Conservation (phyloP, 768 basidiomycete species). For the Dentipellis sp. region DNA sequence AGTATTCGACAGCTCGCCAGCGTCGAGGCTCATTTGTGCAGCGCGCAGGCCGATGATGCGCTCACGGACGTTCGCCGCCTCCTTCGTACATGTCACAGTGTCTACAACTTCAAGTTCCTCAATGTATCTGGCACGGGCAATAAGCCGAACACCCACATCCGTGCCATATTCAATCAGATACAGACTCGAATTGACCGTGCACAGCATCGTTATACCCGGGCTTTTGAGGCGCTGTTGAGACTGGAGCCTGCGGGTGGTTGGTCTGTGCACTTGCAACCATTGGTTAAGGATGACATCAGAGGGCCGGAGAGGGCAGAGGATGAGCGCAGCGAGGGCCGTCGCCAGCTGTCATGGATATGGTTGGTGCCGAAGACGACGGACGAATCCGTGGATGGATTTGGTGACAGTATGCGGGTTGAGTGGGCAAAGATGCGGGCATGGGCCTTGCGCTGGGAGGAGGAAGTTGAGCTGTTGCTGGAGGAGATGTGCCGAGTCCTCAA, state of each 20-base stretch:
- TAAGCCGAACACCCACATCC: neutral
- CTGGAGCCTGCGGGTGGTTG: neutral
- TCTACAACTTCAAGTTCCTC: constrained; percentile 2
- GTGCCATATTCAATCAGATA: neutral
- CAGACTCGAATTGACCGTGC: neutral
- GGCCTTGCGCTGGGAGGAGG: constrained; percentile 26
- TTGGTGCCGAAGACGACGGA: neutral
- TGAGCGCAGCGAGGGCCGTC: constrained; percentile 6
- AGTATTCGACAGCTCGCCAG: neutral
- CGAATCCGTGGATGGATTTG: neutral
- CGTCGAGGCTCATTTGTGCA: constrained; percentile 6
- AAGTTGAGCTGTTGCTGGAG: constrained; percentile 24
- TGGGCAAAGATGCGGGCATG: constrained; percentile 19
- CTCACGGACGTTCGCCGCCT: constrained; percentile 7
- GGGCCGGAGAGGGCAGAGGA: neutral
- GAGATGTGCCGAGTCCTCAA: constrained; percentile 24
- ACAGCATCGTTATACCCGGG: neutral
- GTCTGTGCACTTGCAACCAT: neutral
- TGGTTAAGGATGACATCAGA: neutral
- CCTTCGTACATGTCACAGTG: neutral
- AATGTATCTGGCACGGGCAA: constrained; percentile 7
- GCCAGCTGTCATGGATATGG: constrained; percentile 12
- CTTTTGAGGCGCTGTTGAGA: neutral
- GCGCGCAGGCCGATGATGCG: constrained; percentile 8
- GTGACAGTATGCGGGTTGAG: constrained; percentile 3